These are phyloP conservation scores for Mycosarcoma maydis DNA, from an alignment of 1,284 basidiomycete genomes.

Conservation along the genomic window DNA sequence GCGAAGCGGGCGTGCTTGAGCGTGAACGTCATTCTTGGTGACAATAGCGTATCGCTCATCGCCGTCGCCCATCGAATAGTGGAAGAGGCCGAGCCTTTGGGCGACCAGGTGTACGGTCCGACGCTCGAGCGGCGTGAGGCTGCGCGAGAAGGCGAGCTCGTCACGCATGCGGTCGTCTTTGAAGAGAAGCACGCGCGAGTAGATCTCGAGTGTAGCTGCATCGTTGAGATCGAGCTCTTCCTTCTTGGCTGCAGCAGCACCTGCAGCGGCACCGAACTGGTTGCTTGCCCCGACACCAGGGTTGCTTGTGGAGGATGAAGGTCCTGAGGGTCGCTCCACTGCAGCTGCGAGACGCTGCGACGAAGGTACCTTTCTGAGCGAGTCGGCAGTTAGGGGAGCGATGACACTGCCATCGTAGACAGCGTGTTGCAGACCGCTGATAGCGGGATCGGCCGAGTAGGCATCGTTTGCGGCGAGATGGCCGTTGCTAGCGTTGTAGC, in stretches of 20 bases:
- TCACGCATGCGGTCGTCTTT: slow-evolving; percentile 98
- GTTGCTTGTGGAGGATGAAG: slow-evolving; percentile 41
- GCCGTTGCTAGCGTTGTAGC: slow-evolving; percentile 14
- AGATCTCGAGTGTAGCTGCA: slow-evolving; percentile 92
- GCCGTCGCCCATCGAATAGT: slow-evolving; percentile 90
- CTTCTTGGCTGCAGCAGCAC: slow-evolving; percentile 69
- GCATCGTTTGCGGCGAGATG: slow-evolving; percentile 16
- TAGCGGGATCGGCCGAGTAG: slow-evolving; percentile 10
- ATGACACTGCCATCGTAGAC: slow-evolving; percentile 9
- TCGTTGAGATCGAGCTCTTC: slow-evolving; percentile 87
- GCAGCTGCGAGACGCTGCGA: slow-evolving; percentile 25
- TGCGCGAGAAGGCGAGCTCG: slow-evolving; percentile 91
- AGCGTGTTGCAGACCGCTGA: slow-evolving; percentile 10
- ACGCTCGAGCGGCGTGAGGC: slow-evolving; percentile 83
- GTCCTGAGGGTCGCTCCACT: slow-evolving; percentile 20
- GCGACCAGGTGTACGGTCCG: slow-evolving; percentile 94
- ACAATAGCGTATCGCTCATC: slow-evolving; percentile 93
- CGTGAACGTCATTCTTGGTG: slow-evolving; percentile 57
- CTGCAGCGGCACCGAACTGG: slow-evolving; percentile 71
- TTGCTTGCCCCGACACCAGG: slow-evolving; percentile 70
- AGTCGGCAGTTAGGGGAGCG: slow-evolving; percentile 50
- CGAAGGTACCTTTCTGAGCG: slow-evolving; percentile 42
- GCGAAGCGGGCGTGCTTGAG: slow-evolving; percentile 43
- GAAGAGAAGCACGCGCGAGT: slow-evolving; percentile 94
- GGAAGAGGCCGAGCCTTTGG: slow-evolving; percentile 92